Base-by-base conservation (phyloP, 2,329 filamentous ascomycete species). In the Claviceps arundinis region DNA sequence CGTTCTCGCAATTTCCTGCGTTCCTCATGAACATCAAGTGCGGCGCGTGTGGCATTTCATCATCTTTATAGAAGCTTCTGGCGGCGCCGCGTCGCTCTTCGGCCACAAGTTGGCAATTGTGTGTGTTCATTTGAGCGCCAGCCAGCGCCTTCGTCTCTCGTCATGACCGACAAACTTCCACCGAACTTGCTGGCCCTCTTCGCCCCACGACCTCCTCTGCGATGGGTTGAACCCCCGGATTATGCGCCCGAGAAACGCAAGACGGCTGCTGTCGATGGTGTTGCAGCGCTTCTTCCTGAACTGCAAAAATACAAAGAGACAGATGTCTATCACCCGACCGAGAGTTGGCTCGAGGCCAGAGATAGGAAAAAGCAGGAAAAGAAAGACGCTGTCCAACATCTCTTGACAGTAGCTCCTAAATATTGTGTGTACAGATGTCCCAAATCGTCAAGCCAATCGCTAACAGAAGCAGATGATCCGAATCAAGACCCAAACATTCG, bases 111-210 rank as follows among this genome's bases (percentile, higher is more conserved):
- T 41, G 37, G 34, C 34, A 6, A 37, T 24, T 44, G 46, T 47
- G 51, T 30, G 24, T 52, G 38, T 14, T 47, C 34, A 37, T 46
- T 41, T 22, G 46, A 47, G 14, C 42, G 51, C 22, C 52, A 47
- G 51, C 34, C 30, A 38, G 43, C 17, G n/a, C 6, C 11, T 42
- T 47, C 47, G 38, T 45, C 41, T 17, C 37, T 48, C 50, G 52
- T 45, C 56, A 98, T 97, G 93, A 97, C 93, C 49, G 91, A 96
- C 77, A 93, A 94, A 71, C 85, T 98, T 19, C 91, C 93, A 54
- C 88, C 87, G 52, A 91, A 95, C 66, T 80, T 97, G 54, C 78
- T 97, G 62, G 87, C 87, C 70, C 87, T 97, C 60, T 98, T 98
- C 73, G 87, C 91, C 71, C 88, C 93, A 65, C 87, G 93, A 55